Percentiles rank a stretch among this genome's conserved stretches.
These are phyloP conservation scores for Coemansia sp. DNA, from an alignment of 192 early-diverging fungal genomes.

Conservation along the genomic window DNA sequence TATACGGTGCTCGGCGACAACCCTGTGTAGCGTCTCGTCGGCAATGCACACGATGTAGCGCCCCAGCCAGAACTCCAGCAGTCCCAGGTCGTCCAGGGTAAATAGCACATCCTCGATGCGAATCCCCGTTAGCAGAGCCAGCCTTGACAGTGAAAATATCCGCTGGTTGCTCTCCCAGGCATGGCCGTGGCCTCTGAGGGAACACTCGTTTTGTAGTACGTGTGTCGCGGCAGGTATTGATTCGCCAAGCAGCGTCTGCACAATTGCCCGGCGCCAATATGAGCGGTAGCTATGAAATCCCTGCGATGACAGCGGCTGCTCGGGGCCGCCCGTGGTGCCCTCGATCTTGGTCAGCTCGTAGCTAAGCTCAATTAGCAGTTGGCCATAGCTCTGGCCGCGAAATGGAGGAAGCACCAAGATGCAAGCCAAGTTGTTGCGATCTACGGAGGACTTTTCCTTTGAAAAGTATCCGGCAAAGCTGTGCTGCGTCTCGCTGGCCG, in stretches of 20 bases:
- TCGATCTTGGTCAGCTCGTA: conserved; percentile 79
- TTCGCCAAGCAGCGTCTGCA: conserved; percentile 55
- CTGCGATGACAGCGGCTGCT: conserved; percentile 86
- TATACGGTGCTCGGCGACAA: conserved; percentile 36
- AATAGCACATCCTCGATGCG: conserved; percentile 71
- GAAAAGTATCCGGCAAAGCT: conserved; percentile 95
- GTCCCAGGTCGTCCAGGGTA: conserved; percentile 62
- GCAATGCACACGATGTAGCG: conserved; percentile 45
- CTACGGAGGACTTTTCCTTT: conserved; percentile 89
- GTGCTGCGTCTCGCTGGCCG: conserved; percentile 48
- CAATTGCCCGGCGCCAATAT: conserved; percentile 80
- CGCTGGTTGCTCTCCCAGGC: conserved; percentile 25
- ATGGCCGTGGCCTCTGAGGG: conserved; percentile 2
- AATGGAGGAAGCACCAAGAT: conserved; percentile 87
- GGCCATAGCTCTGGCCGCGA: conserved; percentile 84
- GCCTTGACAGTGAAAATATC: conserved; percentile 47
- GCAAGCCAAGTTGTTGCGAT: conserved; percentile 89
- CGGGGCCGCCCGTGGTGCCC: conserved; percentile 78
- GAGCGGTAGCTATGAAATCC: conserved; percentile 79
- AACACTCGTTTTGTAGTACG: not conserved
- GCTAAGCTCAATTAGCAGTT: conserved; percentile 92
- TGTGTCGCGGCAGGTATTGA: conserved; percentile 31
- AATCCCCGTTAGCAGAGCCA: conserved; percentile 68
- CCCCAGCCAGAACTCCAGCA: conserved; percentile 65
- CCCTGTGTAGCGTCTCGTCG: conserved; percentile 33